Evolutionary conservation across 2,329 filamentous ascomycete genomes (phyloP).

Genomic region (Alternaria sp.): DNA sequence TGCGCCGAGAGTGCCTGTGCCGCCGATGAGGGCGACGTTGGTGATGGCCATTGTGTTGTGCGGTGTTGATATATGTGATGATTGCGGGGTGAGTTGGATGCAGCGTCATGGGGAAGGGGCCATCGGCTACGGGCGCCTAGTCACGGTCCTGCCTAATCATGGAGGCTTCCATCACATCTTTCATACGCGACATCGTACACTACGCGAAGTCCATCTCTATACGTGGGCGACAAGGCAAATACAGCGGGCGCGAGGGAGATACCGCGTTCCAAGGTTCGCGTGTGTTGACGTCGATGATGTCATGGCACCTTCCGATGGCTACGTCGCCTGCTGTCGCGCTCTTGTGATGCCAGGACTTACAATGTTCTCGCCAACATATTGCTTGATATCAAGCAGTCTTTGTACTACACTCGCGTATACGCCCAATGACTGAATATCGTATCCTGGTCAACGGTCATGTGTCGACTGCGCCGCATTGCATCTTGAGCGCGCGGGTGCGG

Average conservation of each 20-base stretch:
- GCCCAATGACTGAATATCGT: background rate
- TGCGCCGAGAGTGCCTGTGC: conserved; percentile 45
- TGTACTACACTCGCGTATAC: background rate
- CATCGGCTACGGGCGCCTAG: background rate
- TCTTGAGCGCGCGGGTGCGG: background rate
- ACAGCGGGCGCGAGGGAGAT: fast-evolving
- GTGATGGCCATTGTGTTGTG: conserved; percentile 27
- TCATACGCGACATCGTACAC: background rate
- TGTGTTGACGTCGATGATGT: background rate
- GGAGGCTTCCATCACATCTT: background rate
- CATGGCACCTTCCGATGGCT: background rate
- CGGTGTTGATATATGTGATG: no score
- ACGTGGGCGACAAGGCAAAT: background rate
- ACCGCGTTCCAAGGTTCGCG: no score
- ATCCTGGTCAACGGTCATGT: background rate
- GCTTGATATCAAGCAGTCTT: no score
- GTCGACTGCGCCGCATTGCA: background rate
- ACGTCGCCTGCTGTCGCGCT: no score
- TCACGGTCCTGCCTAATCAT: background rate
- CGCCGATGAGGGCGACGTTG: conserved; percentile 52
- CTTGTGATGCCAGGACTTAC: no score
- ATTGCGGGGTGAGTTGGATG: background rate
- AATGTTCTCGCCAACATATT: background rate
- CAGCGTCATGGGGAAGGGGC: background rate
- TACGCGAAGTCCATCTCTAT: fast-evolving